Conservation (phyloP, 148 eudicot species). For the Fagopyrum tataricum region DNA sequence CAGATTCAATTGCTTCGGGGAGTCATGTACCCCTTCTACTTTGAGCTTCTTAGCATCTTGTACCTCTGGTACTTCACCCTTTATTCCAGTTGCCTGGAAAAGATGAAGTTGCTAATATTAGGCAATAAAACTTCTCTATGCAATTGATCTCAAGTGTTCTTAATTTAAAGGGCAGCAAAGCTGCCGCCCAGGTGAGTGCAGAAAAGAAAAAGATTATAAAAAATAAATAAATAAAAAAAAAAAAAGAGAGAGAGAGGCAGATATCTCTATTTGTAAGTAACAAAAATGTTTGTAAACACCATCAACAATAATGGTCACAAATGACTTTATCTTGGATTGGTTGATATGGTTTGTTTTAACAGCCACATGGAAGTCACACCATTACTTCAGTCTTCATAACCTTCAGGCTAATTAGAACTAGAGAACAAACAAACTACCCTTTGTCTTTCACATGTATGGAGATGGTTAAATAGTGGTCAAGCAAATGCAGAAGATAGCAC, state of each 20-base stretch:
- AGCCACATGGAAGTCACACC: neutral
- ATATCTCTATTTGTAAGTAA: neutral
- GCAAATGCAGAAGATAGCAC: neutral
- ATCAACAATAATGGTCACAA: neutral
- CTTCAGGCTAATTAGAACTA: conserved; percentile 1
- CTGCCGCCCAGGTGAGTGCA: neutral
- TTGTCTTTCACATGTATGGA: neutral
- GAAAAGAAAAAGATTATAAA: neutral
- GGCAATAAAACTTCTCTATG: neutral
- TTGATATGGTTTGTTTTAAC: neutral
- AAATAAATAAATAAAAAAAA: neutral
- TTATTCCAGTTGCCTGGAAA: conserved; percentile 60
- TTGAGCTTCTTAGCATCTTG: conserved; percentile 47
- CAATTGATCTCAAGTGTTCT: neutral
- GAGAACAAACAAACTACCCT: neutral
- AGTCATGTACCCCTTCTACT: conserved; percentile 33
- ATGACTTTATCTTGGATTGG: neutral
- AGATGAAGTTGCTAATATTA: conserved; percentile 3
- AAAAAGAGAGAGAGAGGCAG: neutral
- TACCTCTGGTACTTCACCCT: conserved; percentile 44
- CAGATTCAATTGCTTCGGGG: conserved; percentile 28
- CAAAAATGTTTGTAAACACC: neutral
- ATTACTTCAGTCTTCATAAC: neutral
- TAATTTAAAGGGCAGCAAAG: conserved; percentile 1
- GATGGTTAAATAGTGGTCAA: neutral